Percentiles rank a stretch among this genome's conserved stretches.
These are phyloP conservation scores for Zalaria sp. DNA, from an alignment of 2,329 filamentous ascomycete species.

Conservation along the genomic window DNA sequence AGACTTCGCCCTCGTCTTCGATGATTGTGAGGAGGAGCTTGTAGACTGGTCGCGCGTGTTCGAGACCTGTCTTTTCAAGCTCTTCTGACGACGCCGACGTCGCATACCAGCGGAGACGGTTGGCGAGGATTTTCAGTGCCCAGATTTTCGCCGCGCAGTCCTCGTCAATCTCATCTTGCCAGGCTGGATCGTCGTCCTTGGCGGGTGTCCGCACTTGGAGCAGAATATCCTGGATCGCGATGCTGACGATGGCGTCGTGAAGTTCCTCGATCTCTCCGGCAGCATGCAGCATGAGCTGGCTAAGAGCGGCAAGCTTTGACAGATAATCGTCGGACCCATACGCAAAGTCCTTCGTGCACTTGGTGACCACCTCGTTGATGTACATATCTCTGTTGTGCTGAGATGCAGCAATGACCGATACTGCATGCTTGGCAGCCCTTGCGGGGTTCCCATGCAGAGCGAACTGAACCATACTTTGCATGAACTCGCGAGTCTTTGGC, in stretches of 20 bases:
- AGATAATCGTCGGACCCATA: conserved; percentile 65
- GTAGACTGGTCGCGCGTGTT: conserved; percentile 53
- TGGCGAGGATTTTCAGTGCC: conserved; percentile 74
- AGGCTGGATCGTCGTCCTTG: conserved; percentile 28
- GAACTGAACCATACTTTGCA: conserved; percentile 68
- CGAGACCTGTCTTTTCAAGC: conserved; percentile 30
- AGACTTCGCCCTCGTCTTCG: conserved; percentile 62
- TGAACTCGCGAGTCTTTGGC: conserved; percentile 65
- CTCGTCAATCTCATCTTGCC: conserved; percentile 52
- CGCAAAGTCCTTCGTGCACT: conserved; percentile 58
- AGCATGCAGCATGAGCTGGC: conserved; percentile 62
- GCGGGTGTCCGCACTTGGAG: conserved; percentile 45
- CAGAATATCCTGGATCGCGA: conserved; percentile 62
- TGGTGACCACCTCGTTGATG: conserved; percentile 67
- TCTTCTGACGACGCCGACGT: conserved; percentile 18
- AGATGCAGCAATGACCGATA: conserved; percentile 74
- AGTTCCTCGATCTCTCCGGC: conserved; percentile 59
- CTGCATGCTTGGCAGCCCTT: conserved; percentile 80
- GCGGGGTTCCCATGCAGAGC: conserved; percentile 69
- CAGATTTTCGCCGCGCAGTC: conserved; percentile 74
- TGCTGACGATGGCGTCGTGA: conserved; percentile 63
- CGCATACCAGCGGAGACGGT: conserved; percentile 54
- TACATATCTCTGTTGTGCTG: conserved; percentile 70
- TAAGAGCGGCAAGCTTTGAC: conserved; percentile 54
- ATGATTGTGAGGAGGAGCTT: conserved; percentile 67